Base-by-base conservation (phyloP, 768 basidiomycete genomes). In the Hygrophorus pudorinus region DNA sequence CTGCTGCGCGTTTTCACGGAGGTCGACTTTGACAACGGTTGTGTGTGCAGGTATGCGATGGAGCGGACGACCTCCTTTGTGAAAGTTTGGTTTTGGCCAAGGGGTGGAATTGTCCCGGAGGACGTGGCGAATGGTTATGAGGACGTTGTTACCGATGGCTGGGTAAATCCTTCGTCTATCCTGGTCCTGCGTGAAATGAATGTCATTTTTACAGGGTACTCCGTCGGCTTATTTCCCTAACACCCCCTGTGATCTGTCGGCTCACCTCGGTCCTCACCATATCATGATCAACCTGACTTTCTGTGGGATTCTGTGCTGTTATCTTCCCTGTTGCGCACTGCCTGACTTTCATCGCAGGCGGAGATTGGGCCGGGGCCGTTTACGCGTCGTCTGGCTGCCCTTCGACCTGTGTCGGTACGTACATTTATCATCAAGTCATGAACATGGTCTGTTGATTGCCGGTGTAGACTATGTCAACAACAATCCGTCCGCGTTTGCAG, bases 61-160 rank as follows among this genome's bases (percentile, higher is more conserved):
- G 80, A 83, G 56, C 71, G 81, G 31, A 75, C 76, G 0, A 52
- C 59, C 14, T 52, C 51, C 12, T 73, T 66, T 54, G 77, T 86
- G 50, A 78, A 76, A 42, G 66, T 85, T 27, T 87, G 79, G 75
- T 85, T 83, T 65, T 89, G 83, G 82, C 58, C 74, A 0, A 67
- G 83, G 20, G 69, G 70, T 50, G 68, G 59, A 38, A 59, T 51
- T 24, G 70, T 76, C 20, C 80, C 79, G 2, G 41, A 53, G 7
- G 76, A 78, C 21, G 65, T 81, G 13, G 59, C 41, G 36, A 58
- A 59, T 14, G 75, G 72, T 1, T 59, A 50, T 10, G 51, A 54
- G 0, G 56, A 56, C 18, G 64, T 76, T 21, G 62, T 75, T 51
- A 73, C 78, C 2, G 59, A 59, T 32, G 60, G 57, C 44, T 84